Conservation (phyloP, 371 early-diverging fungal genomes). For the Sporodiniella umbellata region DNA sequence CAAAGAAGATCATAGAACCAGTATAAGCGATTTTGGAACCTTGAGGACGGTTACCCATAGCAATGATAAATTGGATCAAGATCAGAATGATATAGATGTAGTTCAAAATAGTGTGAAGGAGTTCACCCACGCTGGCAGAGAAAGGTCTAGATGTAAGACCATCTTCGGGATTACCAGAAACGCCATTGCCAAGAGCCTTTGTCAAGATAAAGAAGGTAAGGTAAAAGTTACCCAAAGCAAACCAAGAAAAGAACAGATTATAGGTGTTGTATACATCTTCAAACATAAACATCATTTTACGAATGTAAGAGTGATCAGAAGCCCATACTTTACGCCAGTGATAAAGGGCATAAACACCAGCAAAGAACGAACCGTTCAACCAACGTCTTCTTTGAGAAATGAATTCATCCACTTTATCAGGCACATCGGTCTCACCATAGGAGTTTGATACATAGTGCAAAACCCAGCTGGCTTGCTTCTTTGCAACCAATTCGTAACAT, state of each 20-base stretch:
- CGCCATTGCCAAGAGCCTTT: slow-evolving; percentile 11
- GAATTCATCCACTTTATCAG: slow-evolving; percentile 69
- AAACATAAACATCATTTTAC: slow-evolving; percentile 60
- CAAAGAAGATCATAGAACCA: slow-evolving; percentile 44
- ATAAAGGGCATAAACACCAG: slow-evolving; percentile 47
- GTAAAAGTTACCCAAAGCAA: slow-evolving; percentile 67
- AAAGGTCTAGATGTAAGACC: slow-evolving; percentile 18
- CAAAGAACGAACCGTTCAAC: slow-evolving; percentile 80
- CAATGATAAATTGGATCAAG: slow-evolving; percentile 57
- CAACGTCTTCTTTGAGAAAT: slow-evolving; percentile 88
- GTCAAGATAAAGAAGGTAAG: slow-evolving; percentile 74
- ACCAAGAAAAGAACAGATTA: slow-evolving; percentile 66
- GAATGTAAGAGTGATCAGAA: slow-evolving; percentile 51
- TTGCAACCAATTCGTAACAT: slow-evolving; percentile 84
- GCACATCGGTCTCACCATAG: slow-evolving; percentile 87
- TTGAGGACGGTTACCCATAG: slow-evolving; percentile 78
- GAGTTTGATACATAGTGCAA: slow-evolving; percentile 67
- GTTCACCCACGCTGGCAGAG: slow-evolving; percentile 6
- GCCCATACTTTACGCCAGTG: slow-evolving; percentile 51
- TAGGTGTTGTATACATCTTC: slow-evolving; percentile 59
- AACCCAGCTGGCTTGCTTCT: slow-evolving; percentile 64
- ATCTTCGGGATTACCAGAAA: slow-evolving; percentile 2
- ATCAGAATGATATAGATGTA: slow-evolving; percentile 53
- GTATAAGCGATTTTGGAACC: slow-evolving; percentile 47
- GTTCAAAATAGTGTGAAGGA: slow-evolving; percentile 29